A percentile compares a stretch with the other conserved stretches of the same genome.
Conservation (phyloP, 106 monocot genomes). For the Apostasia shenzhenica region DNA sequence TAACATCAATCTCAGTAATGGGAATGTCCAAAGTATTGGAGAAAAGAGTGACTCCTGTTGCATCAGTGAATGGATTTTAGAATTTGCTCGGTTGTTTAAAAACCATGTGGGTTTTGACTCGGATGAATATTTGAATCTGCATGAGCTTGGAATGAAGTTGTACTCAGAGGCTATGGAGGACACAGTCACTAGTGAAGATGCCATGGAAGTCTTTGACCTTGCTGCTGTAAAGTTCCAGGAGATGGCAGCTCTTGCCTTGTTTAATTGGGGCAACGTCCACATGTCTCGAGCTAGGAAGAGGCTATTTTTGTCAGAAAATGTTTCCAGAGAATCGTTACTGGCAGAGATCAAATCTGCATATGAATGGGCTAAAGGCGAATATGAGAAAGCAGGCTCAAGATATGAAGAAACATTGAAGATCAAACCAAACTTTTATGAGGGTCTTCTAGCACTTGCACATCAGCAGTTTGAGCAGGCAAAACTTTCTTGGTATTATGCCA, state of each 20-base stretch:
- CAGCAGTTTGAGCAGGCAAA: conserved; percentile 89
- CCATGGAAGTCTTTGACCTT: conserved; percentile 56
- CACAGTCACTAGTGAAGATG: conserved; percentile 71
- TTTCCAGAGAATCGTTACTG: conserved; percentile 40
- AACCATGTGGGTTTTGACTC: conserved; percentile 80
- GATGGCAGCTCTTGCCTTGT: conserved; percentile 87
- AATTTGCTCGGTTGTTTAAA: conserved; percentile 77
- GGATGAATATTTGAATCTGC: conserved; percentile 72
- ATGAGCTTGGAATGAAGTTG: conserved; percentile 86
- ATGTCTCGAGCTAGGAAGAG: conserved; percentile 85
- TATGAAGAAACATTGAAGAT: conserved; percentile 75
- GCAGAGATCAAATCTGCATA: conserved; percentile 46
- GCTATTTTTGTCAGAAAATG: conserved; percentile 42
- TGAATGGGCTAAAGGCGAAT: conserved; percentile 68
- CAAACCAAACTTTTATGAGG: conserved; percentile 87
- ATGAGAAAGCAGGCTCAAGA: conserved; percentile 60
- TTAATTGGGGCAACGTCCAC: conserved; percentile 95
- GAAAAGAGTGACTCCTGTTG: conserved; percentile 24
- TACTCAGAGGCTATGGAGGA: conserved; percentile 94
- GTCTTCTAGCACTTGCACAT: conserved; percentile 58
- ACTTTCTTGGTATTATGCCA: conserved; percentile 71
- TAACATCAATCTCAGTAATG: conserved; percentile 29
- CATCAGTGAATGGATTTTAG: conserved; percentile 78
- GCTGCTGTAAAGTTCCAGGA: conserved; percentile 83
- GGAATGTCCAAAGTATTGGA: conserved; percentile 21